Evolutionary conservation across 805 yeast genomes (phyloP), one percentile per base, ranked within the genome.

Genomic region (Ogataea nitratoaversa): DNA sequence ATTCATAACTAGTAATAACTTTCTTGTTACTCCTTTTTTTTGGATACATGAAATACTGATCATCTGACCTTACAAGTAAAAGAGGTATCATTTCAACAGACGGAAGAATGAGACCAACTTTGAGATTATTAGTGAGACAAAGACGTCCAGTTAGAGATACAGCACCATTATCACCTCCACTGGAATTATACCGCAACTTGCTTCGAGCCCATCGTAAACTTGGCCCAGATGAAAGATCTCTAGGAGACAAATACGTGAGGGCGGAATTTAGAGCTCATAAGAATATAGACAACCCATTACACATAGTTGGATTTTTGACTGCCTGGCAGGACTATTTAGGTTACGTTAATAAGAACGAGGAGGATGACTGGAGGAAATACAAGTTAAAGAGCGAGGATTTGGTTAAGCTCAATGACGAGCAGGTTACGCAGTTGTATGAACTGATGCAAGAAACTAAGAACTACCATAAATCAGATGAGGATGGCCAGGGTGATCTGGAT

Each of bases 211-310:
- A 93, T 63, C 64, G 68, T 49, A 68, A 60, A 34, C 54, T 93
- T n/a, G 87, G 90, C 0, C 61, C 66, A 3, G 78, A 79, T 36
- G 83, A 84, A 45, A 72, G 95, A 42, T 73, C 79, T 38, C 70
- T 93, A 18, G 99, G 99, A 4, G 96, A 93, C 62, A 72, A 78
- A 49, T 93, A 93, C 59, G 96, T 91, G 37, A 84, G 80, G 57
- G 76, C 82, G 27, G 99, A 93, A 65, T 93, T 93, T 68, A 79
- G 80, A 53, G 82, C 90, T 6, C 99, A 93, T 64, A 76, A 79
- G 44, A 63, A 68, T 35, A 74, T 83, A 6, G 96, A 88, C 49
- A 89, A 93, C 60, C 98, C 99, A 3, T 70, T 88, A 19, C 95
- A 91, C 56, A 88, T 93, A 25, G 89, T 93, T 9, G 99, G 97